Conservation (phyloP, 306 rosid species). For the Castanopsis chinensis region DNA sequence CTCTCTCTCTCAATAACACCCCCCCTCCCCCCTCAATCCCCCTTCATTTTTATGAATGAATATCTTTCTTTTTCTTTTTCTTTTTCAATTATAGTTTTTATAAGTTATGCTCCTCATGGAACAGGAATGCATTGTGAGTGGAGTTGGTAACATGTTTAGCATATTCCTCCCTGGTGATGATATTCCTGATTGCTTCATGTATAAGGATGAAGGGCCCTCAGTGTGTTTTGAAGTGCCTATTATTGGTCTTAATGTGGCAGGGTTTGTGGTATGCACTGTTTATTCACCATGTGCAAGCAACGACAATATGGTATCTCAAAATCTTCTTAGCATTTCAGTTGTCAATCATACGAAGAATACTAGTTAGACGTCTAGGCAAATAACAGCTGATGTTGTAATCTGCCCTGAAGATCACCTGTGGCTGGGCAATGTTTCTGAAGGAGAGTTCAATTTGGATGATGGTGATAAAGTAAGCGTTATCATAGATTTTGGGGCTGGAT, state of each 20-base stretch:
- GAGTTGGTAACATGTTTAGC: too few relatives aligned
- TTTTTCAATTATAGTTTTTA: too few relatives aligned
- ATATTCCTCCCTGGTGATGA: background rate
- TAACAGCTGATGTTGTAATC: background rate
- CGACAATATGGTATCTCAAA: background rate
- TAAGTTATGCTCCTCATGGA: too few relatives aligned
- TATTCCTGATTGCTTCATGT: background rate
- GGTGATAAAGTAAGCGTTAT: constrained; percentile 17
- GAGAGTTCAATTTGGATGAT: background rate
- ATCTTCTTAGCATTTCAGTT: background rate
- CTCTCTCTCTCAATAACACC: background rate
- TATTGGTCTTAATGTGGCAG: background rate
- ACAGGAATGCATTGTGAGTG: too few relatives aligned
- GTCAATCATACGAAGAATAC: too few relatives aligned
- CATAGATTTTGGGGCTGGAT: background rate
- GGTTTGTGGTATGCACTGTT: background rate
- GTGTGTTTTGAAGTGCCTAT: background rate
- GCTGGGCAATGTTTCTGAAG: constrained; percentile 21
- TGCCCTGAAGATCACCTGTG: constrained; percentile 17
- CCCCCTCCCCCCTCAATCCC: too few relatives aligned
- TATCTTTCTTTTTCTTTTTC: too few relatives aligned
- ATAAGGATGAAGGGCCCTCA: background rate
- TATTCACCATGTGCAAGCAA: background rate
- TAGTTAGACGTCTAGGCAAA: background rate
- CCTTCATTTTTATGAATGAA: too few relatives aligned